Conservation (phyloP, 345 rosid genomes). For the Reutealis trisperma region DNA sequence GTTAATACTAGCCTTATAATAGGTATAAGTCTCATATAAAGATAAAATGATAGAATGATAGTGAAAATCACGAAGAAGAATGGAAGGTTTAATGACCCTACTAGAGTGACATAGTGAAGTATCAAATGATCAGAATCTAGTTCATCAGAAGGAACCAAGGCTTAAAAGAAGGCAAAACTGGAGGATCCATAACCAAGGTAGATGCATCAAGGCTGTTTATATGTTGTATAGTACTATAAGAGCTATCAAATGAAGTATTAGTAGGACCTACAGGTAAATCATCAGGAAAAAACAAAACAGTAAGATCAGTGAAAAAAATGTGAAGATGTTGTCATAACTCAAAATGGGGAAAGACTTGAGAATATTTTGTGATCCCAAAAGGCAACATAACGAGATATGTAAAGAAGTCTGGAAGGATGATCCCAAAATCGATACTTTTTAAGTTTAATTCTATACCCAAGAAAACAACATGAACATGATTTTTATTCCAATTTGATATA, state of each 20-base stretch:
- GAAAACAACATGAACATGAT: background rate
- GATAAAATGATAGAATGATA: background rate
- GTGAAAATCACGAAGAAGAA: background rate
- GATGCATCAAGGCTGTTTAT: too few species aligned
- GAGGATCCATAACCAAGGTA: too few species aligned
- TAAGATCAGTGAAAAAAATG: background rate
- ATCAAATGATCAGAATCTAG: too few species aligned
- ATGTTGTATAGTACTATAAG: too few species aligned
- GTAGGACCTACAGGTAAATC: too few species aligned
- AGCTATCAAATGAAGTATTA: too few species aligned
- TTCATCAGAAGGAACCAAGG: too few species aligned
- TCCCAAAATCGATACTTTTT: background rate
- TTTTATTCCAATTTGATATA: background rate
- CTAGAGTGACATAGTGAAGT: background rate
- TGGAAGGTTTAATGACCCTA: background rate
- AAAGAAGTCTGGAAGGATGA: background rate
- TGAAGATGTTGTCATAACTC: background rate
- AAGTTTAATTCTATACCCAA: background rate
- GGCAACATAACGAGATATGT: background rate
- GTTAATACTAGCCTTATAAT: background rate
- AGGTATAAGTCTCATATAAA: background rate
- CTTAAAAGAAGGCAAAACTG: too few species aligned
- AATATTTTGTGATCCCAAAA: background rate
- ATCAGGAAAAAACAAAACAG: background rate
- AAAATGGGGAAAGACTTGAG: background rate